Percentiles rank a stretch among this genome's conserved stretches.
phyloP scores from a whole-genome alignment of 1,139 yeast genomes.

The Insectozyma bohioensis region DNA sequence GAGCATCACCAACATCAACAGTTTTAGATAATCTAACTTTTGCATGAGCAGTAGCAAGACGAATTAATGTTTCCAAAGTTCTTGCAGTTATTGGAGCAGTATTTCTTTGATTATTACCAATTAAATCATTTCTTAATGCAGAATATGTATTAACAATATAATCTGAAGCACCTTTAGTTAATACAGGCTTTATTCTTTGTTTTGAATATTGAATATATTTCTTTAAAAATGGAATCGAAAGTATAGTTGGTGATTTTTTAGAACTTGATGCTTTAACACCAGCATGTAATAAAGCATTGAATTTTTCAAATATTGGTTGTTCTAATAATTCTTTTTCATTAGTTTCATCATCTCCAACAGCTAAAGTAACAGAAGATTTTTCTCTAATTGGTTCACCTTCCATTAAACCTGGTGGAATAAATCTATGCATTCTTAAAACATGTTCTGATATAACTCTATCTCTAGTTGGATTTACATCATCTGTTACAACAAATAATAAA shows the following conservation, averaged over 20 bases:
- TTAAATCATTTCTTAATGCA: conserved; percentile 77
- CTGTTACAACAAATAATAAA: conserved; percentile 91
- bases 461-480: conserved; percentile 81
- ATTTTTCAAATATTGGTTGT: conserved; percentile 74
- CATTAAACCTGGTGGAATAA: conserved; percentile 79
- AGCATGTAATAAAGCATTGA: conserved; percentile 78
- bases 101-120: conserved; percentile 68
- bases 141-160: conserved; percentile 81
- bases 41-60: conserved; percentile 96
- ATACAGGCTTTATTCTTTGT: conserved; percentile 78
- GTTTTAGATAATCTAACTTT: conserved; percentile 80
- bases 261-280: conserved; percentile 53
- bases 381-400: conserved; percentile 97
- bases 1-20: conserved; percentile 77
- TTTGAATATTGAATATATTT: conserved; percentile 94
- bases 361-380: conserved; percentile 62
- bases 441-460: conserved; percentile 93
- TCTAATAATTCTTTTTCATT: conserved; percentile 49
- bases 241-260: conserved; percentile 58
- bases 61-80: conserved; percentile 93
- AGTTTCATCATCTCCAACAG: conserved; percentile 72
- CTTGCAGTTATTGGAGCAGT: conserved; percentile 98
- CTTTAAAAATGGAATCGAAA: conserved; percentile 82
- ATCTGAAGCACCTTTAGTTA: conserved; percentile 77
- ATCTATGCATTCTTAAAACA: conserved; percentile 91